Percentiles rank a stretch among this genome's conserved stretches.
phyloP scores from a whole-genome alignment of 176 grass and related monocot genomes.

The Zoysia pacifica region DNA sequence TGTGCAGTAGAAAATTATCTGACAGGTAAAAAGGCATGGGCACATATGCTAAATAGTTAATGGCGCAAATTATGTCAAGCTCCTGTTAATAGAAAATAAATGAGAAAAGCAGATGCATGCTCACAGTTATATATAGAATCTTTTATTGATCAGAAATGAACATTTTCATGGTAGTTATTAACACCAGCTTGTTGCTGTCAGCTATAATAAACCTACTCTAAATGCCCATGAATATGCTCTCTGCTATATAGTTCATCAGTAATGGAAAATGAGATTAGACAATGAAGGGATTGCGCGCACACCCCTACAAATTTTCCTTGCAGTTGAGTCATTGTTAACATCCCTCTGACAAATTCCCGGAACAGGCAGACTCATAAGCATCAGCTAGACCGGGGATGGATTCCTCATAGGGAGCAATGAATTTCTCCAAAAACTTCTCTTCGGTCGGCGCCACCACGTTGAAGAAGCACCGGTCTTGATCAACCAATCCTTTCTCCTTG shows the following conservation, averaged over 20 bases:
- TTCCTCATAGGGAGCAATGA: conserved; percentile 52
- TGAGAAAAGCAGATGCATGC: background rate
- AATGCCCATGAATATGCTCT: conserved; percentile 25
- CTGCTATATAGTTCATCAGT: conserved; percentile 39
- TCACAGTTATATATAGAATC: conserved; percentile 14
- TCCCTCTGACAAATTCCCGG: conserved; percentile 8
- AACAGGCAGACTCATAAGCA: conserved; percentile 50
- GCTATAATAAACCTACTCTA: conserved; percentile 37
- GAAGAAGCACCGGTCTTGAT: conserved; percentile 57
- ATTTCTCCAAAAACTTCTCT: conserved; percentile 70
- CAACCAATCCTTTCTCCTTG: conserved; percentile 46
- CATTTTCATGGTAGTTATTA: conserved; percentile 21
- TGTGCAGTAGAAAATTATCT: too few species aligned
- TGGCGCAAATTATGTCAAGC: background rate
- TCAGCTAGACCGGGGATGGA: conserved; percentile 55
- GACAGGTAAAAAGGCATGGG: too few species aligned
- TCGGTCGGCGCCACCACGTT: conserved; percentile 46
- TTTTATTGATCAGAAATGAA: conserved; percentile 27
- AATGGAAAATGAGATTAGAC: conserved; percentile 13
- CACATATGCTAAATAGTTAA: too few species aligned
- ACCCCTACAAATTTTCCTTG: conserved; percentile 11
- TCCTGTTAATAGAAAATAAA: background rate
- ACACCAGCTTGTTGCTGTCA: conserved; percentile 19
- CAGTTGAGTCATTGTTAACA: background rate
- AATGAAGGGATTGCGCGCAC: background rate